phyloP scores from a whole-genome alignment of 1,284 basidiomycete species.

The Pisolithus thermaeus region DNA sequence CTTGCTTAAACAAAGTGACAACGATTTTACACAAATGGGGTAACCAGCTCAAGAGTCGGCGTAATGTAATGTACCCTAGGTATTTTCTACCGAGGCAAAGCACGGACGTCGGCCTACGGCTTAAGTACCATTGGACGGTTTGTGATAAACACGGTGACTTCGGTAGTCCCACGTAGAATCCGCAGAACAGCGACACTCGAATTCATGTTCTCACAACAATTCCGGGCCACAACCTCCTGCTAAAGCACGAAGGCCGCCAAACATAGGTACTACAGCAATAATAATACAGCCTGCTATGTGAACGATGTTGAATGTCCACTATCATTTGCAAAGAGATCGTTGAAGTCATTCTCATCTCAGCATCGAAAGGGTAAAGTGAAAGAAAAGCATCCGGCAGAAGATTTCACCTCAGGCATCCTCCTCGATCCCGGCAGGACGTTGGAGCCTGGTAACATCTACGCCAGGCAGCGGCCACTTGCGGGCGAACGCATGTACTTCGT shows the following conservation, averaged over 20 bases:
- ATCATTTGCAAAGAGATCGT: conserved; percentile 17
- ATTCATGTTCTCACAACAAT: too few relatives aligned
- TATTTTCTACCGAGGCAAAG: too few relatives aligned
- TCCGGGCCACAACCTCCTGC: too few relatives aligned
- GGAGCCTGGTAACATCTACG: conserved; percentile 63
- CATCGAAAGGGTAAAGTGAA: background rate
- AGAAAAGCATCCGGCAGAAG: background rate
- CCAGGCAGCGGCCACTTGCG: conserved; percentile 90
- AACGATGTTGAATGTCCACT: conserved; percentile 29
- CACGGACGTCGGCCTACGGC: too few relatives aligned
- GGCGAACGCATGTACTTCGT: conserved; percentile 79
- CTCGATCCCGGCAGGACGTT: conserved; percentile 61
- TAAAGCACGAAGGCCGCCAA: conserved; percentile 1
- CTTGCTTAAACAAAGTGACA: too few relatives aligned
- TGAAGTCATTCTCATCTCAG: conserved; percentile 14
- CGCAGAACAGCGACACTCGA: too few relatives aligned
- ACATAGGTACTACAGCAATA: conserved; percentile 1
- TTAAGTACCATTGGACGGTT: too few relatives aligned
- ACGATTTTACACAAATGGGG: too few relatives aligned
- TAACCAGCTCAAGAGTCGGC: too few relatives aligned
- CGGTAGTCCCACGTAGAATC: too few relatives aligned
- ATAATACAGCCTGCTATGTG: conserved; percentile 5
- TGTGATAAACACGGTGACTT: too few relatives aligned
- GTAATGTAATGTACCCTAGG: too few relatives aligned
- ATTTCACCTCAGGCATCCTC: conserved; percentile 35